A percentile compares a stretch with the other conserved stretches of the same genome.
These are phyloP conservation scores for Amauroascus niger DNA, from an alignment of 2,329 filamentous ascomycete species.

Conservation along the genomic window DNA sequence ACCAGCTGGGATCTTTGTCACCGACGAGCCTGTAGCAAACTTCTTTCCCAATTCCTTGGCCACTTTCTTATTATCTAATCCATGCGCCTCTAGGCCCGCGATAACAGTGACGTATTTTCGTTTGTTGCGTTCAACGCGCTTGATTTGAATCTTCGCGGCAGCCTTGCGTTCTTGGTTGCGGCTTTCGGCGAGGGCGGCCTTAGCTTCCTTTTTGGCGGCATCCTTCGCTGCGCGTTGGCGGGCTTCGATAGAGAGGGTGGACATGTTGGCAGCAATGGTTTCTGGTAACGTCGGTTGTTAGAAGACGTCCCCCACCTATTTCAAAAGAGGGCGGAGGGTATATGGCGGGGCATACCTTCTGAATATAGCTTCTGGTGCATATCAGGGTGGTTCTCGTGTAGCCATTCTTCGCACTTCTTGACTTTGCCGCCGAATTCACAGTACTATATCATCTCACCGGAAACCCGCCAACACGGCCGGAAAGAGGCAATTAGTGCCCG, in stretches of 20 bases:
- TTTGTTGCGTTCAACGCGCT: slow-evolving; percentile 97
- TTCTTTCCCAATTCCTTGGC: slow-evolving; percentile 98
- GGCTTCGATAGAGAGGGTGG: slow-evolving; percentile 76
- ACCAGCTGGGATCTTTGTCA: slow-evolving; percentile 72
- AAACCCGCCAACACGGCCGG: neutral
- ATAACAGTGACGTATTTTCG: slow-evolving; percentile 92
- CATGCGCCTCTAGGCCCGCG: slow-evolving; percentile 80
- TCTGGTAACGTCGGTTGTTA: slow-evolving; percentile 40
- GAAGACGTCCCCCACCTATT: neutral
- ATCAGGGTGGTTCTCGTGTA: slow-evolving; percentile 61
- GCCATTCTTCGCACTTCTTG: slow-evolving; percentile 97
- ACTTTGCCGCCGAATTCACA: slow-evolving; percentile 96
- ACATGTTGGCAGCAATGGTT: slow-evolving; percentile 72
- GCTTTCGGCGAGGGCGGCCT: slow-evolving; percentile 77
- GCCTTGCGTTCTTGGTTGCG: slow-evolving; percentile 76
- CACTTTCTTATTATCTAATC: slow-evolving; percentile 86
- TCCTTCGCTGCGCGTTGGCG: slow-evolving; percentile 94
- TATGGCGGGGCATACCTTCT: slow-evolving; percentile 48
- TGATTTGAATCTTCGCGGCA: slow-evolving; percentile 75
- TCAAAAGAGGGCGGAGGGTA: neutral
- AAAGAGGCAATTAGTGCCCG: slow-evolving; percentile 1
- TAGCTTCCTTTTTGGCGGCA: slow-evolving; percentile 90
- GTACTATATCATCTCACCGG: slow-evolving; percentile 53
- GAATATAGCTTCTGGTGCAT: slow-evolving; percentile 79
- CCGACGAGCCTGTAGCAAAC: slow-evolving; percentile 86